Evolutionary conservation across 331 rosid species (phyloP).

Genomic region (Malus hybrid): DNA sequence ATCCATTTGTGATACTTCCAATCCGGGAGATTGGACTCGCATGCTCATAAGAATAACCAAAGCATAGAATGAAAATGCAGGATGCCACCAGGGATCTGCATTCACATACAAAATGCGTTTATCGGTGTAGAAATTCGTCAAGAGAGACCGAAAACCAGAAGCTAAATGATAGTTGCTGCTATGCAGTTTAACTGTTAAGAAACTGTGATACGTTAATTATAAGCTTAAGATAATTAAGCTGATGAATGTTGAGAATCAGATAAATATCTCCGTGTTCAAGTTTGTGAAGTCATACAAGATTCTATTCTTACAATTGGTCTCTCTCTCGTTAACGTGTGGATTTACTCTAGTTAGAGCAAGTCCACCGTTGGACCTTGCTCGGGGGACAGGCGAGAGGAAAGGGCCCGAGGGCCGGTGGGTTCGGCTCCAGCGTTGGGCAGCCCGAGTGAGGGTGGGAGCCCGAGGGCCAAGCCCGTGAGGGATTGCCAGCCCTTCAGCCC

Average conservation of each 20-base stretch:
- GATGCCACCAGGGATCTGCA: conserved; percentile 13
- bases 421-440: no score
- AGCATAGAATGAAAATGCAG: conserved; percentile 20
- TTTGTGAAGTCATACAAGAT: background rate
- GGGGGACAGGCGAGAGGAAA: no score
- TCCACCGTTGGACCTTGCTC: no score
- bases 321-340: no score
- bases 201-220: background rate
- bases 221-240: background rate
- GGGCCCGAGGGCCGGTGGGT: no score
- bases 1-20: conserved; percentile 12
- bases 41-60: conserved; percentile 23
- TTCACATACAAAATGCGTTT: background rate
- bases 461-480: no score
- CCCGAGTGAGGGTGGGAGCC: no score
- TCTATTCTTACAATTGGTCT: no score
- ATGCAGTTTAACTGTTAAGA: background rate
- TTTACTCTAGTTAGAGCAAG: no score
- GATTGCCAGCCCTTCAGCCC: no score
- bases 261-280: background rate
- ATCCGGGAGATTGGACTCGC: conserved; percentile 19
- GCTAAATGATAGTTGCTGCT: background rate
- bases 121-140: background rate
- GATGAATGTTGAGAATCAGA: background rate
- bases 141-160: background rate